Conservation (phyloP, 2,329 filamentous ascomycete species). For the Monilinia polystroma region DNA sequence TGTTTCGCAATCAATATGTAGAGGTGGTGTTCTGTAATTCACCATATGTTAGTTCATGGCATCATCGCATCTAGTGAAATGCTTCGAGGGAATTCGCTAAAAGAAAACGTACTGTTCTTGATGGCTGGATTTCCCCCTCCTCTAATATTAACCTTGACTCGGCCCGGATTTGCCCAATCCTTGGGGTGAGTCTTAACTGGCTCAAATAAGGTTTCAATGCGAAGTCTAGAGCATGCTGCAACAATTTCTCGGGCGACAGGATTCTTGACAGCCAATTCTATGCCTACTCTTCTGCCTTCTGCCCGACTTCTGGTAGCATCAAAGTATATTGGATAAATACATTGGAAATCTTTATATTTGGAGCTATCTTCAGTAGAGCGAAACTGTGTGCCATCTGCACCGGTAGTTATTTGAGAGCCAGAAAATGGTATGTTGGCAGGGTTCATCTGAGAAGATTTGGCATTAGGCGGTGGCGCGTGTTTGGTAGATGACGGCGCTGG, state of each 20-base stretch:
- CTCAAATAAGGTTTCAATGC: constrained; percentile 76
- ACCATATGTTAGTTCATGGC: constrained; percentile 2
- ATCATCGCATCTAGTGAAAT: background rate
- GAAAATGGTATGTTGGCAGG: constrained; percentile 43
- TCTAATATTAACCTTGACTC: constrained; percentile 76
- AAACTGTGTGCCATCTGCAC: constrained; percentile 42
- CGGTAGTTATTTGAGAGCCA: constrained; percentile 42
- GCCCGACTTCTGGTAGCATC: constrained; percentile 72
- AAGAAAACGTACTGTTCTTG: constrained; percentile 58
- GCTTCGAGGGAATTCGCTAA: background rate
- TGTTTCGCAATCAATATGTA: constrained; percentile 78
- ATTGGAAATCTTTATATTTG: constrained; percentile 75
- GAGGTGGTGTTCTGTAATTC: constrained; percentile 71
- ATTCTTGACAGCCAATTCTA: constrained; percentile 72
- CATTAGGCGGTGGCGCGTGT: constrained; percentile 38
- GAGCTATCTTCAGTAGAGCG: constrained; percentile 48
- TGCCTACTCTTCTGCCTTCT: constrained; percentile 76
- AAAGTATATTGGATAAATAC: constrained; percentile 95
- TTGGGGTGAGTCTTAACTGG: constrained; percentile 90
- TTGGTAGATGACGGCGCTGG: constrained; percentile 21
- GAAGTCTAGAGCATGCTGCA: constrained; percentile 73
- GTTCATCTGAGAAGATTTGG: constrained; percentile 43
- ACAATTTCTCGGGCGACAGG: constrained; percentile 88
- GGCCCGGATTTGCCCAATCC: constrained; percentile 95
- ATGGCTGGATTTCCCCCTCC: constrained; percentile 54